Conservation (phyloP, 371 early-diverging fungal species). For the Coemansia sp. region DNA sequence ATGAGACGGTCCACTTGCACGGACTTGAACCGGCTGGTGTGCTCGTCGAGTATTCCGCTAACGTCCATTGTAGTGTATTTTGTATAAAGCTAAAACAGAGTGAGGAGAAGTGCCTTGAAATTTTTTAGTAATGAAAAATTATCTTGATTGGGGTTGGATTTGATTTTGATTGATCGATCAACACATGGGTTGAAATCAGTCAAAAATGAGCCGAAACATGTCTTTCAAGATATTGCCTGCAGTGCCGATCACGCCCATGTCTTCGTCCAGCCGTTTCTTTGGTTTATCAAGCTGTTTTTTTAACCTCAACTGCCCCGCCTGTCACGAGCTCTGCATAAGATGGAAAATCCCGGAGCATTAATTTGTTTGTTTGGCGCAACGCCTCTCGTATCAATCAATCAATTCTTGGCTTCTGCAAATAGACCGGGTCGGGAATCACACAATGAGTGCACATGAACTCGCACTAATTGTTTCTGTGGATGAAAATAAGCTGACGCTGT, state of each 20-base stretch:
- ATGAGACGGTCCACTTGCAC: conserved; percentile 61
- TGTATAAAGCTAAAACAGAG: background rate
- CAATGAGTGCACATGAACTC: background rate
- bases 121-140: conserved; percentile 3
- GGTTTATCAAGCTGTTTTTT: too few relatives aligned
- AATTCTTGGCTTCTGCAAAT: background rate
- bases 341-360: background rate
- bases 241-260: too few relatives aligned
- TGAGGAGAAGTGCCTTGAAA: background rate
- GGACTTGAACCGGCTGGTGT: conserved; percentile 55
- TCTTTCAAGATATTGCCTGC: too few relatives aligned
- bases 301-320: too few relatives aligned
- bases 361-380: background rate
- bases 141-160: background rate
- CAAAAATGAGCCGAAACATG: background rate
- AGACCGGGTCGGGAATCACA: conserved; percentile 4
- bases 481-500: background rate
- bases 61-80: conserved; percentile 56
- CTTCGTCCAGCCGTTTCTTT: too few relatives aligned
- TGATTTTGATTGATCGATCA: background rate
- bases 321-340: too few relatives aligned
- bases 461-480: background rate
- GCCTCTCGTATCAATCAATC: conserved; percentile 3
- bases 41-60: conserved; percentile 65
- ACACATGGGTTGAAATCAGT: background rate